A percentile compares a stretch with the other conserved stretches of the same genome.
Conservation (phyloP, 2,329 filamentous ascomycete species). For the Pseudogymnoascus destructans region DNA sequence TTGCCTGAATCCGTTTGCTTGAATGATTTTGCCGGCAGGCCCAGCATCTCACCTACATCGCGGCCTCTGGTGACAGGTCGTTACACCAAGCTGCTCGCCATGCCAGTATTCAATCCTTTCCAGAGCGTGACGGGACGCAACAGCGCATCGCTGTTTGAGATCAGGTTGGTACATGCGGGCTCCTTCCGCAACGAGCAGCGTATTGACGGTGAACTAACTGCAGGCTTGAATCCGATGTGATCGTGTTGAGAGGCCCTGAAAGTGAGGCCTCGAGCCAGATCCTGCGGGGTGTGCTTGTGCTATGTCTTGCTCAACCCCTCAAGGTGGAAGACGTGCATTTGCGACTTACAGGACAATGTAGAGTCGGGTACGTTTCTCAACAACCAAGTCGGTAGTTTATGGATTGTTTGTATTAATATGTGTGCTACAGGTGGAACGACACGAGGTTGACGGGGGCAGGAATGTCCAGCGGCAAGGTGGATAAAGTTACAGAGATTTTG, state of each 20-base stretch:
- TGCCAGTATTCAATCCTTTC: slow-evolving; percentile 27
- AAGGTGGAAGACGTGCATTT: slow-evolving; percentile 62
- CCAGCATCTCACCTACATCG: not conserved
- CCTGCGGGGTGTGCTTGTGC: slow-evolving; percentile 58
- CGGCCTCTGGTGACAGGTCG: not conserved
- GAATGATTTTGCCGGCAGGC: slow-evolving; percentile 3
- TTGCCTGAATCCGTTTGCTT: not conserved
- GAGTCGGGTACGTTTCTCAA: slow-evolving; percentile 45
- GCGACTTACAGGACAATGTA: slow-evolving; percentile 55
- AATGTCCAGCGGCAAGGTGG: slow-evolving; percentile 45
- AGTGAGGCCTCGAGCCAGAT: slow-evolving; percentile 65
- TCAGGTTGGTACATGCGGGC: slow-evolving; percentile 22
- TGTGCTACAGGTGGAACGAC: slow-evolving; percentile 36
- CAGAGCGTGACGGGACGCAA: slow-evolving; percentile 23
- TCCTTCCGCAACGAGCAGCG: slow-evolving; percentile 9
- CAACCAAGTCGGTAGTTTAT: not conserved
- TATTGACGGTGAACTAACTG: slow-evolving; percentile 11
- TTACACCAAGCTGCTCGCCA: slow-evolving; percentile 12
- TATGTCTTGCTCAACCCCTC: slow-evolving; percentile 57
- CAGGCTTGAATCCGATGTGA: slow-evolving; percentile 66
- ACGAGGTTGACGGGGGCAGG: slow-evolving; percentile 41
- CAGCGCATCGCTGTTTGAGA: slow-evolving; percentile 27
- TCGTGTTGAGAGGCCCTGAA: slow-evolving; percentile 63
- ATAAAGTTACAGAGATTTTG: slow-evolving; percentile 47
- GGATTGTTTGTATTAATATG: not conserved